Evolutionary conservation across 129 eudicot species (phyloP).

Genomic region (Helichrysum umbraculigerum): DNA sequence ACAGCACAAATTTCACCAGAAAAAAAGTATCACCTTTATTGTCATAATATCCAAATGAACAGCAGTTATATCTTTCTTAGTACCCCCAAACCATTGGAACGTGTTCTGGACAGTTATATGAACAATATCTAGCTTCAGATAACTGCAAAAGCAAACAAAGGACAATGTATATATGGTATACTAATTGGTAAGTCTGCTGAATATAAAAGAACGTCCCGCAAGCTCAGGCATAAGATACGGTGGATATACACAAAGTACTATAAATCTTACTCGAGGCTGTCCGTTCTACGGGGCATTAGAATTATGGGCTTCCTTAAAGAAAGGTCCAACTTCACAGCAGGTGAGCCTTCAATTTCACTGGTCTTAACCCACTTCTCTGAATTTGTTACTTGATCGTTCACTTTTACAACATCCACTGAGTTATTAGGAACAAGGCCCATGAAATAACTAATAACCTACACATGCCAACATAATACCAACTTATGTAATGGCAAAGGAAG

Average conservation of each 20-base stretch:
- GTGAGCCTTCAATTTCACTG: conserved; percentile 97
- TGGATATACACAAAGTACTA: not conserved
- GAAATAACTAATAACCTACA: conserved; percentile 79
- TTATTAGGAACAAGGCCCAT: conserved; percentile 88
- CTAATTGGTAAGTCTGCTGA: not conserved
- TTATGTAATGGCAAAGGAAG: conserved; percentile 26
- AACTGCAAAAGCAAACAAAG: conserved; percentile 57
- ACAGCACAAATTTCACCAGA: conserved; percentile 12
- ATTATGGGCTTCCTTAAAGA: conserved; percentile 90
- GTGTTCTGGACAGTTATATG: conserved; percentile 88
- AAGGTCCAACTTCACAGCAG: conserved; percentile 94
- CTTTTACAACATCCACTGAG: conserved; percentile 66
- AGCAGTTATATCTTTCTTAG: conserved; percentile 65
- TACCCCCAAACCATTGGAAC: conserved; percentile 82
- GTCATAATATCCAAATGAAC: conserved; percentile 78
- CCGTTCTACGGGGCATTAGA: conserved; percentile 88
- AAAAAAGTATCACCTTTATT: conserved; percentile 51
- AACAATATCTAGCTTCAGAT: conserved; percentile 88
- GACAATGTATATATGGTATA: conserved; percentile 9
- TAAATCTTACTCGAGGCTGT: conserved; percentile 77
- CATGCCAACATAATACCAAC: conserved; percentile 23
- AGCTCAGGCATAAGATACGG: conserved; percentile 9
- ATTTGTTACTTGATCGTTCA: conserved; percentile 83
- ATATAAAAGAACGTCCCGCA: not conserved
- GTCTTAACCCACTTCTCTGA: conserved; percentile 79